Conservation (phyloP, 208 protist species). For the Leishmania mexicana region DNA sequence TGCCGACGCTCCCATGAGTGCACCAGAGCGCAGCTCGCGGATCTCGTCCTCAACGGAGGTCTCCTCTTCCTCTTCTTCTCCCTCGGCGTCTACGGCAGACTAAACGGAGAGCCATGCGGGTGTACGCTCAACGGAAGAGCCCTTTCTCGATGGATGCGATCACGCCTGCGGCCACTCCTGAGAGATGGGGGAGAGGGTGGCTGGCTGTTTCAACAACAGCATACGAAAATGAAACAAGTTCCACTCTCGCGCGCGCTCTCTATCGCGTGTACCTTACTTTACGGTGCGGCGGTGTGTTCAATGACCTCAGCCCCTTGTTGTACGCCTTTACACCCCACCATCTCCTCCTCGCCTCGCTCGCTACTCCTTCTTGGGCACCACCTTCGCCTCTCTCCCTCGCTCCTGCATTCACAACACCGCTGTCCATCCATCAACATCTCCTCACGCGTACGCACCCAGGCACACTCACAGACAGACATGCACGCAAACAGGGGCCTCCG, state of each 20-base stretch:
- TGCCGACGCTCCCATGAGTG: conserved; percentile 17
- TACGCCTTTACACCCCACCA: background rate
- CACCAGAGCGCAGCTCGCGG: conserved; percentile 8
- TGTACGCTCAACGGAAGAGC: background rate
- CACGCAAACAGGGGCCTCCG: too few relatives aligned
- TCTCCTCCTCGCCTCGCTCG: background rate
- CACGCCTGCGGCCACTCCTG: background rate
- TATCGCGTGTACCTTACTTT: background rate
- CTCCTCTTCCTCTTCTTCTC: conserved; percentile 9
- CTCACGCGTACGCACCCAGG: background rate
- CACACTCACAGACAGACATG: background rate
- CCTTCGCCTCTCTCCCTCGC: background rate
- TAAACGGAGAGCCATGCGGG: background rate
- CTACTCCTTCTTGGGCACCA: background rate
- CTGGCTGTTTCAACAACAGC: background rate
- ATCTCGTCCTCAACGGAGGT: background rate
- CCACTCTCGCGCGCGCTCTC: background rate
- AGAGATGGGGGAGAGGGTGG: background rate
- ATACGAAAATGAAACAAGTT: background rate
- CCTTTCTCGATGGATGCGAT: background rate
- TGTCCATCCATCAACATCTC: background rate
- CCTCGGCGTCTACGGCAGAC: background rate
- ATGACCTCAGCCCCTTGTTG: background rate
- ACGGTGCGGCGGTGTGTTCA: background rate
- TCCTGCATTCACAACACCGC: background rate